phyloP scores from a whole-genome alignment of 169 alveolate species.

The Sarcocystis neurona region DNA sequence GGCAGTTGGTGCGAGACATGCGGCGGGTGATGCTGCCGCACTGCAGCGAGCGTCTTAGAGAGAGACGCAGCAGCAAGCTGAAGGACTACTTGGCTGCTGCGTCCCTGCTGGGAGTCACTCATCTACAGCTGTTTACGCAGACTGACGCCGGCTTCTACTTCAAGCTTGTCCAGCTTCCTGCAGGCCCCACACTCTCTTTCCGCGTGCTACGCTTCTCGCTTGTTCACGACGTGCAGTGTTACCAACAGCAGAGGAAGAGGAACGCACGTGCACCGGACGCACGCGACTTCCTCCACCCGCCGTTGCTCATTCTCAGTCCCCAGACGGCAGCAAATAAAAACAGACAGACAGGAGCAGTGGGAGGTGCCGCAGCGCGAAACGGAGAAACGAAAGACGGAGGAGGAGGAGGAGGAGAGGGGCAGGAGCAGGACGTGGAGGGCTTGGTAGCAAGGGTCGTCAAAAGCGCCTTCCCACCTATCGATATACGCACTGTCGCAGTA shows the following conservation, averaged over 20 bases:
- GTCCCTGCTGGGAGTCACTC: constrained; percentile 68
- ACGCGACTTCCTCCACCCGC: constrained; percentile 67
- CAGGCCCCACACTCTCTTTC: constrained; percentile 71
- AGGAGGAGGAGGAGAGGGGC: background rate
- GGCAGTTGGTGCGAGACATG: constrained; percentile 68
- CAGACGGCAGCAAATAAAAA: constrained; percentile 23
- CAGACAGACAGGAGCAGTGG: background rate
- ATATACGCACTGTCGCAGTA: background rate
- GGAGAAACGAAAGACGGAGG: background rate
- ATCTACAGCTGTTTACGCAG: constrained; percentile 68
- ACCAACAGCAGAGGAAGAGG: constrained; percentile 44
- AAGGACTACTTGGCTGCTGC: constrained; percentile 69
- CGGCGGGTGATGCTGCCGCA: constrained; percentile 71
- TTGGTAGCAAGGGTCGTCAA: background rate
- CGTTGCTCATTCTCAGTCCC: constrained; percentile 70
- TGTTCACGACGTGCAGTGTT: constrained; percentile 66
- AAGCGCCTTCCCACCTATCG: constrained; percentile 1
- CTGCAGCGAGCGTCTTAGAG: constrained; percentile 65
- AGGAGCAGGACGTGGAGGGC: background rate
- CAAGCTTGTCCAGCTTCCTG: constrained; percentile 67
- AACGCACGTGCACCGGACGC: constrained; percentile 66
- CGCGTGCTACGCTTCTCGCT: constrained; percentile 60
- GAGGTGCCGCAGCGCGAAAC: background rate
- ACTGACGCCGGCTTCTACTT: constrained; percentile 68
- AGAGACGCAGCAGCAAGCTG: constrained; percentile 55